These are phyloP conservation scores for Aspergillus saccharolyticus DNA, from an alignment of 495 filamentous ascomycete species.

Conservation along the genomic window DNA sequence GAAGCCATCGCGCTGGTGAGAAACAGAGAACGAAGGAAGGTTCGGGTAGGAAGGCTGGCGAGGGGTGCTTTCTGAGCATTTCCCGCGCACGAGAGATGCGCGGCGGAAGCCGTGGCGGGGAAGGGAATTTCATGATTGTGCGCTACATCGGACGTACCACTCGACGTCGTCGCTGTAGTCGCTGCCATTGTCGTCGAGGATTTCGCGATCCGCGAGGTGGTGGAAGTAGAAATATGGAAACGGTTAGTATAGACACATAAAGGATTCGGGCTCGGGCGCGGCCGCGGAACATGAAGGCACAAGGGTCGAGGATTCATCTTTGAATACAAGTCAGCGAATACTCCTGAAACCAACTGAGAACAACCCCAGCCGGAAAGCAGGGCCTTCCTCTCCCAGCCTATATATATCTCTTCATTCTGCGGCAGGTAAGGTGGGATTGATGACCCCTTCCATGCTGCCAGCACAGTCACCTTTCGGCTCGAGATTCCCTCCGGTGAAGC, in stretches of 20 bases:
- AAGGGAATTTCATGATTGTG: not conserved
- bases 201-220: not conserved
- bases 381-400: not conserved
- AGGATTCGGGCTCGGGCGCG: not conserved
- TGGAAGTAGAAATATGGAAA: not conserved
- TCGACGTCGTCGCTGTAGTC: not conserved
- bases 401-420: not conserved
- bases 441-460: not conserved
- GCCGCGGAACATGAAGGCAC: not conserved
- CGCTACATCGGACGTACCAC: not conserved
- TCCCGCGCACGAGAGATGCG: not conserved
- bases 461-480: not conserved
- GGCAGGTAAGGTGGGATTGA: not conserved
- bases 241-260: not conserved
- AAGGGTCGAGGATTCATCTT: not conserved
- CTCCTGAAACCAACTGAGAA: not conserved
- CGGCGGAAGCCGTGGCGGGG: not conserved
- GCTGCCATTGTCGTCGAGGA: not conserved
- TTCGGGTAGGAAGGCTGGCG: conserved; percentile 60
- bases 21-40: conserved; percentile 65
- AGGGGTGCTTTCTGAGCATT: conserved; percentile 52
- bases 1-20: conserved; percentile 73
- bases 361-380: not conserved
- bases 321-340: not conserved
- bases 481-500: not conserved